Percentiles rank a stretch among this genome's conserved stretches.
phyloP scores from a whole-genome alignment of 495 filamentous ascomycete genomes.

The Xylaria scruposa region DNA sequence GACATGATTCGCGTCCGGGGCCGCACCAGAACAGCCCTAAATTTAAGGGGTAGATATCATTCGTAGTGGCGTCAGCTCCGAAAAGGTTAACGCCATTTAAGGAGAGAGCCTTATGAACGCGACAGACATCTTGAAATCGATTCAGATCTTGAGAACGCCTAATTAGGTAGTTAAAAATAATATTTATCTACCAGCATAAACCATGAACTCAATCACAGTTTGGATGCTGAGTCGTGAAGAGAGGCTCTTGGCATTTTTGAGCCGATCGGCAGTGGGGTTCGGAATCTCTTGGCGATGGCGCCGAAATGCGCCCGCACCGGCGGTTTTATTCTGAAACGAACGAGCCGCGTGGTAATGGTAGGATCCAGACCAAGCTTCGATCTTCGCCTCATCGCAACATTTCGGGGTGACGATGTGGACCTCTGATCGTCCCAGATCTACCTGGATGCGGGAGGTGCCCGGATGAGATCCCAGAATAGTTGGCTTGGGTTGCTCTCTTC shows the following conservation, averaged over 20 bases:
- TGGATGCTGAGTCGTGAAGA: neutral
- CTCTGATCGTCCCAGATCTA: neutral
- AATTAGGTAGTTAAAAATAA: neutral
- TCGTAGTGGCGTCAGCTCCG: conserved; percentile 4
- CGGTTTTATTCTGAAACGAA: conserved; percentile 7
- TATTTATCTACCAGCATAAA: neutral
- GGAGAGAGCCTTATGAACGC: neutral
- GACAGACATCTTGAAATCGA: neutral
- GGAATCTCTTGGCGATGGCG: conserved; percentile 1
- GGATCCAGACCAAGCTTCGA: conserved; percentile 9
- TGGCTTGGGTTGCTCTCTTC: neutral
- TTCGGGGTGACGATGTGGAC: neutral
- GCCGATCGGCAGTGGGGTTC: neutral
- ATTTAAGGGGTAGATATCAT: conserved; percentile 12
- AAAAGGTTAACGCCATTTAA: neutral
- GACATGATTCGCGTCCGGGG: conserved; percentile 14
- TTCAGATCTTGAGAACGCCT: neutral
- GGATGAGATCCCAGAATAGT: neutral
- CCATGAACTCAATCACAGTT: neutral
- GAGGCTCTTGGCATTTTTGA: neutral
- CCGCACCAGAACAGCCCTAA: neutral
- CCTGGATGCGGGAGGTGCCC: conserved; percentile 17
- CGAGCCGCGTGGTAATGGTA: neutral
- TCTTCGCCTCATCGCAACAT: neutral
- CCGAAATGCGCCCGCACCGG: conserved; percentile 10